Evolutionary conservation across 73 alveolate species (phyloP).

Genomic region (Paramecium bursaria): DNA sequence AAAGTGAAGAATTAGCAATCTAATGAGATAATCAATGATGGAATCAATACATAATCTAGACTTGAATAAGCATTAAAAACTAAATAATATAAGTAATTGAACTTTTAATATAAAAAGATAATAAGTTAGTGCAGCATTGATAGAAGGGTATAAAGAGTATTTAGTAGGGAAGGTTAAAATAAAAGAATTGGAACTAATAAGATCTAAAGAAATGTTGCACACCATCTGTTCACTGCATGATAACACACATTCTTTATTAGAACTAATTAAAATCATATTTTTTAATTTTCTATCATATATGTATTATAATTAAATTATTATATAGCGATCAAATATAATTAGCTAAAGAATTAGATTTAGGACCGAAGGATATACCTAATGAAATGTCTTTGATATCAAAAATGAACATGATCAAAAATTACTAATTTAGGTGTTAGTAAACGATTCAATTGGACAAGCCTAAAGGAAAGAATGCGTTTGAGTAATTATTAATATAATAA

Average conservation of each 20-base stretch:
- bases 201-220: slow-evolving; percentile 41
- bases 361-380: slow-evolving; percentile 10
- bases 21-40: slow-evolving; percentile 27
- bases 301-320: not conserved
- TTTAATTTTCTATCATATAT: not conserved
- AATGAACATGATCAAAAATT: not conserved
- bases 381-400: not conserved
- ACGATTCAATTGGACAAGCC: not conserved
- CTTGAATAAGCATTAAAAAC: not conserved
- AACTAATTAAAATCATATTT: not conserved
- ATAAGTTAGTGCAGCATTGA: not conserved
- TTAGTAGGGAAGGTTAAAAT: not conserved
- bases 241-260: not conserved
- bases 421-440: slow-evolving; percentile 38
- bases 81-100: too few relatives aligned
- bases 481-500: not conserved
- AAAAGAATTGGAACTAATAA: slow-evolving; percentile 9
- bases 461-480: slow-evolving; percentile 26
- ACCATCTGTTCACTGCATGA: slow-evolving; percentile 51
- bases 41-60: slow-evolving; percentile 41
- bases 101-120: too few relatives aligned
- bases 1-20: slow-evolving; percentile 12
- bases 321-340: slow-evolving; percentile 27
- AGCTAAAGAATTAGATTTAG: slow-evolving; percentile 2
- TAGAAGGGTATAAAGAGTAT: slow-evolving; percentile 30